Evolutionary conservation across 192 early-diverging fungal genomes (phyloP).

Genomic region (Jimgerdemannia lactiflua): DNA sequence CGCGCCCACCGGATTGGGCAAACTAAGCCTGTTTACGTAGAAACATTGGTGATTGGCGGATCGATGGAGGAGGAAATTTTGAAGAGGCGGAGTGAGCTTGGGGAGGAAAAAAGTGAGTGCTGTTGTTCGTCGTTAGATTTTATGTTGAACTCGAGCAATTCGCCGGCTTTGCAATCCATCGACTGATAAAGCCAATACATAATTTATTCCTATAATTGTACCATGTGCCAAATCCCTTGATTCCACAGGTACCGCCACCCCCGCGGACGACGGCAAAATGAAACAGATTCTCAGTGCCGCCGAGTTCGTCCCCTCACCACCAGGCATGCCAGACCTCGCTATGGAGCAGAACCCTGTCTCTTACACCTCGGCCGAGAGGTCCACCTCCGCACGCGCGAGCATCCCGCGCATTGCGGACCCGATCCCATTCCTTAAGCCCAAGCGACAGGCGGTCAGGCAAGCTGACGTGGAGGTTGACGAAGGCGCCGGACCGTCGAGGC

Average conservation of each 20-base stretch:
- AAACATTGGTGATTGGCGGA: conserved; percentile 50
- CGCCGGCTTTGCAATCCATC: no score
- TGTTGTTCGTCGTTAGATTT: background rate
- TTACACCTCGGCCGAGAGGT: background rate
- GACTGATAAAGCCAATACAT: no score
- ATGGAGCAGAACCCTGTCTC: background rate
- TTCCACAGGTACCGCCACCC: background rate
- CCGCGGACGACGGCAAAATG: background rate
- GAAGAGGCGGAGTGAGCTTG: conserved; percentile 16
- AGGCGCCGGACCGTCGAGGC: background rate
- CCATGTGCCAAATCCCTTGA: background rate
- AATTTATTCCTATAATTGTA: background rate
- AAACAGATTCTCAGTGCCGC: background rate
- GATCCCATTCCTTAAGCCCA: background rate
- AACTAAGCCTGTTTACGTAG: conserved; percentile 53
- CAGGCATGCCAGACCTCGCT: background rate
- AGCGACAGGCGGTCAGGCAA: background rate
- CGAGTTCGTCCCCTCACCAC: conserved; percentile 1
- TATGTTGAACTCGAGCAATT: background rate
- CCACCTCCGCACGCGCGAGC: background rate
- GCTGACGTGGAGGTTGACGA: background rate
- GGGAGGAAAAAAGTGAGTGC: background rate
- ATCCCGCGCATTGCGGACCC: background rate
- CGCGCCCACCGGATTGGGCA: conserved; percentile 84
- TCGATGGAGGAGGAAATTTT: conserved; percentile 56